phyloP scores from a whole-genome alignment of 75 land plant species.

The Cupressus sempervirens region DNA sequence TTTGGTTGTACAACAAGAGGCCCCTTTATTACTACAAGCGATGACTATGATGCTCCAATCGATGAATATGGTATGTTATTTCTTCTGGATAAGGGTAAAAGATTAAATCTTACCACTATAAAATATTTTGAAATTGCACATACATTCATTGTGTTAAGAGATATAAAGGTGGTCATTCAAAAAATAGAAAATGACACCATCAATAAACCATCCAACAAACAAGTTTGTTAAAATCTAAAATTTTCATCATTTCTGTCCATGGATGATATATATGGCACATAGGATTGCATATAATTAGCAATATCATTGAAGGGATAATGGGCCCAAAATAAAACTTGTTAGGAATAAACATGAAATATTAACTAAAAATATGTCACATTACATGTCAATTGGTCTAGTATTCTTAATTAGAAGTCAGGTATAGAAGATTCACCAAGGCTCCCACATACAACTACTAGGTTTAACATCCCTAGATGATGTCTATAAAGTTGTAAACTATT shows the following conservation, averaged over 20 bases:
- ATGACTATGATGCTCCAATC: constrained; percentile 78
- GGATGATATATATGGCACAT: too few species aligned
- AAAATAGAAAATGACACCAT: constrained; percentile 13
- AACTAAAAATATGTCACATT: not conserved
- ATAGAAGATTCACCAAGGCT: not conserved
- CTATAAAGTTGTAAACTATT: not conserved
- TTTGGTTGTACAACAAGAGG: constrained; percentile 63
- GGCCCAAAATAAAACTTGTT: too few species aligned
- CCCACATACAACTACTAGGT: not conserved
- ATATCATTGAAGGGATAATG: not conserved
- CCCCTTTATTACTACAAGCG: constrained; percentile 47
- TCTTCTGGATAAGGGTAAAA: not conserved
- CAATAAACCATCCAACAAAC: not conserved
- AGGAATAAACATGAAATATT: not conserved
- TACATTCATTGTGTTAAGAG: too few species aligned
- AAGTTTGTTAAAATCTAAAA: not conserved
- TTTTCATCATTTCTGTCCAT: not conserved
- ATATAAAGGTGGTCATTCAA: not conserved
- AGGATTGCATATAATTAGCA: not conserved
- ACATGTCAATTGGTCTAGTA: too few species aligned
- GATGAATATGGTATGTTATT: constrained; percentile 35
- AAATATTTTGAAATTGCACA: too few species aligned
- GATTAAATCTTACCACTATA: too few species aligned
- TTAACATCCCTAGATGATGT: too few species aligned
- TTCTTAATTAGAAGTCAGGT: not conserved